Evolutionary conservation across 2,329 filamentous ascomycete species (phyloP), one percentile per base, ranked within the genome.

Genomic region (Plectosphaerella plurivora): DNA sequence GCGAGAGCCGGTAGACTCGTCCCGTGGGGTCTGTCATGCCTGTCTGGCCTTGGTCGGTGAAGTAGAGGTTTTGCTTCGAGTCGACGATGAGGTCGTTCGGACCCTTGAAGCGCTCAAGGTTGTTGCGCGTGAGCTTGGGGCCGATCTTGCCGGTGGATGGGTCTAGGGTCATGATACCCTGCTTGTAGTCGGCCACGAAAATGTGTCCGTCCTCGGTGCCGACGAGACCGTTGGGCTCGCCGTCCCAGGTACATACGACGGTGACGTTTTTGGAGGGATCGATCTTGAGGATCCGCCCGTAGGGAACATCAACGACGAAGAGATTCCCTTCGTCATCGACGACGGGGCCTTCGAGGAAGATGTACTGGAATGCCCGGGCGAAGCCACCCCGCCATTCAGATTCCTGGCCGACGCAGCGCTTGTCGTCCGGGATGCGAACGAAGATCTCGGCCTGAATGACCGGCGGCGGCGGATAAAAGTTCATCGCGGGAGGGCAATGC

Each of bases 31-130:
- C 72, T 1, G 68, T 71, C 59, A 74, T 65, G 4, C 71, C 70
- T 0, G 71, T 73, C 47, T 74, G 71, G 0, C 72, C 72, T 57
- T 75, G 72, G 42, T 75, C 71, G 2, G 72, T 74, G 36, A 75
- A 75, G 58, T 72, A 75, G 4, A 75, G 54, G 25, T 70, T 67
- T 4, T 61, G 59, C 14, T 63, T 62, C 0, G 66, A 70, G 25
- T 69, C 68, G 4, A 73, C 47, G 15, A 73, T 65, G 1, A 75
- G 57, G 50, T 75, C 71, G 47, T 75, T 75, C 0, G 66, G 67
- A 0, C 72, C 71, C 50, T 74, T 74, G 59, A 75, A 74, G 4
- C 70, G 61, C 45, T 73, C 71, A 1, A 75, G 62, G 42, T 75
- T 68, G 45, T 62, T 63, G n/a, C 65, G 59, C 6, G 66, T 65